These are phyloP conservation scores for Acacia crassicarpa DNA, from an alignment of 306 rosid genomes.

Conservation along the genomic window DNA sequence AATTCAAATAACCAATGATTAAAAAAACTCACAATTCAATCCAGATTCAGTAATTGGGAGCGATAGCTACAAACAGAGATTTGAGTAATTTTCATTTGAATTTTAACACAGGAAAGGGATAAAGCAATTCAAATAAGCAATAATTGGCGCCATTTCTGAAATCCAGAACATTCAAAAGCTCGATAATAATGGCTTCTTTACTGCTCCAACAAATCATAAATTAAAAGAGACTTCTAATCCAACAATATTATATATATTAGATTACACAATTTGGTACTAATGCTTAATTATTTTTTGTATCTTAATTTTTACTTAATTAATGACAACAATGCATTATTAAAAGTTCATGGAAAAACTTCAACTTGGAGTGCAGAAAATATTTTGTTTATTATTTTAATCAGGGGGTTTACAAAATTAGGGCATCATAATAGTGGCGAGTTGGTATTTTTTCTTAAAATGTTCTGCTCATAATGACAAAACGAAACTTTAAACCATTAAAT, in stretches of 20 bases:
- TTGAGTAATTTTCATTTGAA: neutral
- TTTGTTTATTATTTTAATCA: neutral
- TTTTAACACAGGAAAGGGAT: neutral
- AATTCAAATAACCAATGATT: neutral
- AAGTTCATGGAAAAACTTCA: neutral
- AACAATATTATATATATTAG: neutral
- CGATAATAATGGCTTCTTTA: neutral
- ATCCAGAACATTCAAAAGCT: neutral
- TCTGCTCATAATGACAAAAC: neutral
- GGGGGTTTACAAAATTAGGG: neutral
- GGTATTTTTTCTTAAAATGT: neutral
- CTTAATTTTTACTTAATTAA: neutral
- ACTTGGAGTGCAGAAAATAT: neutral
- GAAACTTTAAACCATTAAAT: neutral
- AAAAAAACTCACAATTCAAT: neutral
- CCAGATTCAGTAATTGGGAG: neutral
- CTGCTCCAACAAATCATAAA: neutral
- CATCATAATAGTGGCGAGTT: neutral
- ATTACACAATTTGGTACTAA: neutral
- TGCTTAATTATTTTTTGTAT: neutral
- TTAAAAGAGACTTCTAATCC: neutral
- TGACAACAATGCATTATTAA: neutral
- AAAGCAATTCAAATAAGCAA: conserved; percentile 2
- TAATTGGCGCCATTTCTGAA: neutral
- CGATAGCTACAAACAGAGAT: neutral